phyloP scores from a whole-genome alignment of 345 rosid species.

The Corchorus capsularis region DNA sequence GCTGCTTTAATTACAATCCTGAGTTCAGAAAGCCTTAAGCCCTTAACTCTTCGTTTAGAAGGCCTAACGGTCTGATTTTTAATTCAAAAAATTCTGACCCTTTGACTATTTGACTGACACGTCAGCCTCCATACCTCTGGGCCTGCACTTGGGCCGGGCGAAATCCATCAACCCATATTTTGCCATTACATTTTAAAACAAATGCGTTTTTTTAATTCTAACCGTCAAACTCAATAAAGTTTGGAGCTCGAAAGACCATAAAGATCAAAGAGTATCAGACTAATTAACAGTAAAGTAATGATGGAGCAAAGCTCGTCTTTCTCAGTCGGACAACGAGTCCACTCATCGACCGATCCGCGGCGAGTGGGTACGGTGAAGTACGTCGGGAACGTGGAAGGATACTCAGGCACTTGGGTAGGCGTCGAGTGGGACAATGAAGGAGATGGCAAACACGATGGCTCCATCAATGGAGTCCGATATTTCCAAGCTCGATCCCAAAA shows the following conservation, averaged over 20 bases:
- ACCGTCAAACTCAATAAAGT: too few species aligned
- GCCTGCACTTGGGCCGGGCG: not conserved
- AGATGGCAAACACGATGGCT: conserved; percentile 80
- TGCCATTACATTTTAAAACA: not conserved
- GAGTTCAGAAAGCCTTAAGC: too few species aligned
- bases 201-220: not conserved
- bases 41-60: too few species aligned
- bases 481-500: conserved; percentile 56
- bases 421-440: conserved; percentile 83
- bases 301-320: conserved; percentile 31
- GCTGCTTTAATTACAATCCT: too few species aligned
- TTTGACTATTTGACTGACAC: too few species aligned
- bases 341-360: conserved; percentile 57
- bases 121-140: too few species aligned
- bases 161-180: not conserved
- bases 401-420: conserved; percentile 76
- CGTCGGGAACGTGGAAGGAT: conserved; percentile 62
- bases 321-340: conserved; percentile 70
- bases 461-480: conserved; percentile 69
- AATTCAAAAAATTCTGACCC: too few species aligned
- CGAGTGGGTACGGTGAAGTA: conserved; percentile 77
- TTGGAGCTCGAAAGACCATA: too few species aligned
- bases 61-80: too few species aligned
- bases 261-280: too few species aligned
- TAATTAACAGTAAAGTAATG: not conserved